These are phyloP conservation scores for Vanilla planifolia DNA, from an alignment of 106 monocot species.

Conservation along the genomic window DNA sequence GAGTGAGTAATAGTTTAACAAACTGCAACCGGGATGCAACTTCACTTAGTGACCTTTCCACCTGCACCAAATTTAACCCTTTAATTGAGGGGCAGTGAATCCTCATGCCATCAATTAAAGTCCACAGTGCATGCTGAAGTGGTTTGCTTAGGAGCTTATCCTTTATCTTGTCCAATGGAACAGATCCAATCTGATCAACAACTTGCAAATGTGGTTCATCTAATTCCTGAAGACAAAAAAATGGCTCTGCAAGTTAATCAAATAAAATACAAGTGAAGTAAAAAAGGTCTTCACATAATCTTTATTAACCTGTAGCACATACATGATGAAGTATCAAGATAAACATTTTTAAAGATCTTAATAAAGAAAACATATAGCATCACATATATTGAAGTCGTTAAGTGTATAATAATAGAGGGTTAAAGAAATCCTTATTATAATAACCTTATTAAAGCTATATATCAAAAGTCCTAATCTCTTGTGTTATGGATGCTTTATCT, in stretches of 20 bases:
- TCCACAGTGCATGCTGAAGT: conserved; percentile 59
- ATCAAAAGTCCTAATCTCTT: too few relatives aligned
- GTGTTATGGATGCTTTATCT: too few relatives aligned
- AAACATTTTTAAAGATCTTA: too few relatives aligned
- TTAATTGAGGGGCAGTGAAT: conserved; percentile 55
- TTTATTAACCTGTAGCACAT: too few relatives aligned
- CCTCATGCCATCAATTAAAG: conserved; percentile 32
- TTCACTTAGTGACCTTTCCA: conserved; percentile 32
- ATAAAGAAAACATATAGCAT: too few relatives aligned
- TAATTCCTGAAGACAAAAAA: conserved; percentile 29
- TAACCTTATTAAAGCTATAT: too few relatives aligned
- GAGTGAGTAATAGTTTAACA: conserved; percentile 63
- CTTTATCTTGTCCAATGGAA: conserved; percentile 45
- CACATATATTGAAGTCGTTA: too few relatives aligned
- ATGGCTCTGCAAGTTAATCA: neutral
- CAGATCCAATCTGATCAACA: conserved; percentile 45
- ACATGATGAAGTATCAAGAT: too few relatives aligned
- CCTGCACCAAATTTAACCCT: conserved; percentile 28
- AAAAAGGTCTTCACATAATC: too few relatives aligned
- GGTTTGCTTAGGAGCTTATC: conserved; percentile 77
- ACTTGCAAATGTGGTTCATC: conserved; percentile 45
- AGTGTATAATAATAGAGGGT: too few relatives aligned
- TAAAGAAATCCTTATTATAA: too few relatives aligned
- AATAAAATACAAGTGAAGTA: neutral
- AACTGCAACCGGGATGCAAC: conserved; percentile 71